These are phyloP conservation scores for Pythium sukuiense DNA, from an alignment of 352 stramenopile genomes.

Conservation along the genomic window DNA sequence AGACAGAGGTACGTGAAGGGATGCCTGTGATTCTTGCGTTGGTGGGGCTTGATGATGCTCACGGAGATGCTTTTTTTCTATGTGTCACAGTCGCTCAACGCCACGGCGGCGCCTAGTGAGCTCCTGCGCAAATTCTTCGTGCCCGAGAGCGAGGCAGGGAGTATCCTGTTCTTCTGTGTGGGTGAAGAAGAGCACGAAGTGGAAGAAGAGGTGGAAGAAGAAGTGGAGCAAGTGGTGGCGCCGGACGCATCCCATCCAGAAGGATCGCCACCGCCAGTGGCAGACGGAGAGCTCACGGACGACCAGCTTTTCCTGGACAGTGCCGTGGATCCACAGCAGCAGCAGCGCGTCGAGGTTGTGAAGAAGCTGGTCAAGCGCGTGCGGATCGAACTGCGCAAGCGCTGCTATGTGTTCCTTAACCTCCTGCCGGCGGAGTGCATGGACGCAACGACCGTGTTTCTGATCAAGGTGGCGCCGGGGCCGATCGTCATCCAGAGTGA, in stretches of 20 bases:
- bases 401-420: constrained; percentile 74
- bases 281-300: constrained; percentile 42
- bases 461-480: constrained; percentile 71
- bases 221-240: constrained; percentile 56
- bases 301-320: constrained; percentile 73
- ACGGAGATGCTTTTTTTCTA: neutral
- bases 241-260: constrained; percentile 29
- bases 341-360: constrained; percentile 36
- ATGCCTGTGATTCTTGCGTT: no score
- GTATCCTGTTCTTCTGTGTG: constrained; percentile 77
- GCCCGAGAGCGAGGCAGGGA: constrained; percentile 50
- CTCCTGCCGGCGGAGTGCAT: constrained; percentile 57
- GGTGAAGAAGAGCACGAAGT: constrained; percentile 66
- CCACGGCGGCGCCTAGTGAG: constrained; percentile 30
- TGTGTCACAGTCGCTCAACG: constrained; percentile 15
- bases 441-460: constrained; percentile 67
- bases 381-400: constrained; percentile 49
- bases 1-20: constrained; percentile 34
- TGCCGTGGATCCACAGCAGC: constrained; percentile 15
- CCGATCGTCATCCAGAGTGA: constrained; percentile 43
- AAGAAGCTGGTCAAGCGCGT: constrained; percentile 49
- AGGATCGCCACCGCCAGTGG: neutral
- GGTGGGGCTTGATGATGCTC: no score
- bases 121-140: constrained; percentile 63
- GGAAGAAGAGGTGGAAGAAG: constrained; percentile 82